These are phyloP conservation scores for Paramecium bursaria DNA, from an alignment of 73 alveolate genomes.

Conservation along the genomic window DNA sequence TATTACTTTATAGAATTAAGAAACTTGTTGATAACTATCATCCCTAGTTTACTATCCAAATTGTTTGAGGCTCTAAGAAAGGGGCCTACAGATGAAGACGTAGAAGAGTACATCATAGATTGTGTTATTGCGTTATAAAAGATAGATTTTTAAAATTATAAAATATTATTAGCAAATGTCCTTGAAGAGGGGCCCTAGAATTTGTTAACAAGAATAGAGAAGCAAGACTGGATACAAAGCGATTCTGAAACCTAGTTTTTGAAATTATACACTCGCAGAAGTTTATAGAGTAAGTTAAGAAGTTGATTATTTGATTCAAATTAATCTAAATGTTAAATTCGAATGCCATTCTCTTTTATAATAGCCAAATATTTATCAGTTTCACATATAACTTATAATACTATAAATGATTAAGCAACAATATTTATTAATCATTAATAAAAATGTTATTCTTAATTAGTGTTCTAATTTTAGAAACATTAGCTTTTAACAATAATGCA, in stretches of 20 bases:
- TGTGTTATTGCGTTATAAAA: slow-evolving; percentile 17
- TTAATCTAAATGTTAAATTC: no score
- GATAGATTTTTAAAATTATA: neutral
- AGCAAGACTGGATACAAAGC: slow-evolving; percentile 1
- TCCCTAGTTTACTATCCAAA: slow-evolving; percentile 17
- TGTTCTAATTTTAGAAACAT: no score
- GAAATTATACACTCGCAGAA: slow-evolving; percentile 43
- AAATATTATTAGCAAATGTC: neutral
- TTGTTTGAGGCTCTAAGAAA: slow-evolving; percentile 29
- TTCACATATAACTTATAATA: no score
- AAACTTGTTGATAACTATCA: neutral
- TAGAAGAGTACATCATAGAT: slow-evolving; percentile 41
- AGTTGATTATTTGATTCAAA: neutral
- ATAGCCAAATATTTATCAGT: no score
- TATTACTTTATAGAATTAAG: neutral
- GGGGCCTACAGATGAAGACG: slow-evolving; percentile 48
- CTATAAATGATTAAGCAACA: no score
- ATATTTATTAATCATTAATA: no score
- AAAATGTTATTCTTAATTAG: no score
- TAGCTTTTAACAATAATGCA: no score
- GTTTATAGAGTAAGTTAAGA: neutral
- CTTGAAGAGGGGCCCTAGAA: slow-evolving; percentile 56
- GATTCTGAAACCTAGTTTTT: neutral
- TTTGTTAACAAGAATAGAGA: slow-evolving; percentile 2
- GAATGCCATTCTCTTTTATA: no score